Evolutionary conservation across 108 stramenopile species (phyloP).

Genomic region (Bacterosira constricta): DNA sequence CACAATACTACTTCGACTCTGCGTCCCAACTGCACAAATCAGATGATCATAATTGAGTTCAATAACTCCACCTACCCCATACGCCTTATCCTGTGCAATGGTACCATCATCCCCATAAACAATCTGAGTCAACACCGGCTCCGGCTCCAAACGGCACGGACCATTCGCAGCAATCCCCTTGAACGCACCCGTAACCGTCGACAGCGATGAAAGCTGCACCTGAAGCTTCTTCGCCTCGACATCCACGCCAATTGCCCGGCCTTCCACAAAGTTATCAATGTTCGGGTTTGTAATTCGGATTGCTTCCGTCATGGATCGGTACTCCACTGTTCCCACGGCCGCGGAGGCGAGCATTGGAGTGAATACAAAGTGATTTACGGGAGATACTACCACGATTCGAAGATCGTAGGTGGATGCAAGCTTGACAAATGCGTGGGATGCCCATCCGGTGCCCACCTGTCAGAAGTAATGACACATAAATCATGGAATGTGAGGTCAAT

Average conservation of each 20-base stretch:
- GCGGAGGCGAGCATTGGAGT: constrained; percentile 79
- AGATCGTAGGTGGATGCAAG: constrained; percentile 61
- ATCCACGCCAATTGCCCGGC: constrained; percentile 44
- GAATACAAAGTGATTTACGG: constrained; percentile 79
- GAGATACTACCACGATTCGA: constrained; percentile 65
- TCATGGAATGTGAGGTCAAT: neutral
- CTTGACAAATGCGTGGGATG: constrained; percentile 69
- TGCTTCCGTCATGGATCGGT: constrained; percentile 73
- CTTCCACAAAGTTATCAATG: constrained; percentile 61
- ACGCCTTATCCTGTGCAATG: constrained; percentile 18
- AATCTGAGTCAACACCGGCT: constrained; percentile 29
- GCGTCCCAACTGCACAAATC: constrained; percentile 60
- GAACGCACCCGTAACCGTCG: constrained; percentile 45
- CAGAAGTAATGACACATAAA: neutral
- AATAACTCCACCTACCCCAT: constrained; percentile 39
- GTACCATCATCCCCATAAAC: constrained; percentile 25
- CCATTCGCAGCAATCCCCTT: constrained; percentile 36
- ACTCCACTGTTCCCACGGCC: constrained; percentile 72
- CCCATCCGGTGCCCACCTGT: constrained; percentile 60
- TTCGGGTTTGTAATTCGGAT: constrained; percentile 54
- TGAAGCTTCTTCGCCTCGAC: constrained; percentile 30
- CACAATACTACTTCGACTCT: constrained; percentile 34
- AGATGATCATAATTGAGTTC: constrained; percentile 59
- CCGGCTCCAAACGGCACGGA: constrained; percentile 44
- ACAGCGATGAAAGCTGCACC: constrained; percentile 54